phyloP scores from a whole-genome alignment of 805 yeast genomes.

The Phaffomyces opuntiae region DNA sequence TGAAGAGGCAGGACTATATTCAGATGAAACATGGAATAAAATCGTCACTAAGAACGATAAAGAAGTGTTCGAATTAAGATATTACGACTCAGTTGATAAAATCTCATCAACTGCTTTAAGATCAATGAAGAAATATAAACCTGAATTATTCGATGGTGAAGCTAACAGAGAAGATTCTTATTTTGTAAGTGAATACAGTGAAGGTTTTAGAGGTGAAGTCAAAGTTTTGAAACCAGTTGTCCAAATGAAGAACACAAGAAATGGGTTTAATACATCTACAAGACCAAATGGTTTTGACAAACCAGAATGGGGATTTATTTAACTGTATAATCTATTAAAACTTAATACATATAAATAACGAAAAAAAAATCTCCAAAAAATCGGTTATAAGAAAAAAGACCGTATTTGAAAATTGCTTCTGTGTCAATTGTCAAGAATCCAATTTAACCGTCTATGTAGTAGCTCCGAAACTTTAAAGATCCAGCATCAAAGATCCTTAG shows the following conservation, averaged over 20 bases:
- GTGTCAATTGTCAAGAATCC: too few relatives aligned
- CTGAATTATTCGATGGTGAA: slow-evolving; percentile 5
- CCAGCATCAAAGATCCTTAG: too few relatives aligned
- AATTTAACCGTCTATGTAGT: too few relatives aligned
- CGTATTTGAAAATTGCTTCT: too few relatives aligned
- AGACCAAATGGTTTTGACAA: slow-evolving; percentile 1
- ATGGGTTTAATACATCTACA: slow-evolving; percentile 3
- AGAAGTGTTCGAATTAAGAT: slow-evolving; percentile 2
- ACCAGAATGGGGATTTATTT: neutral
- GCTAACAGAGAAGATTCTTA: neutral
- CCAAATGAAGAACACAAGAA: slow-evolving; percentile 1
- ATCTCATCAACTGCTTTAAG: slow-evolving; percentile 5
- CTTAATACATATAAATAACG: too few relatives aligned
- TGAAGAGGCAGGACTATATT: slow-evolving; percentile 1
- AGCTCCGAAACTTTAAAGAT: too few relatives aligned
- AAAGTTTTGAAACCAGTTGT: slow-evolving; percentile 5
- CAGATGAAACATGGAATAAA: slow-evolving; percentile 3
- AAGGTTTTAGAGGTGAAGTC: slow-evolving; percentile 1
- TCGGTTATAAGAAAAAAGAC: too few relatives aligned
- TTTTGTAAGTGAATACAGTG: slow-evolving; percentile 3
- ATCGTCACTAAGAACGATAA: neutral
- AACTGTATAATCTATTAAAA: too few relatives aligned
- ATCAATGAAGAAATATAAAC: slow-evolving; percentile 4
- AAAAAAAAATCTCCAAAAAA: too few relatives aligned
- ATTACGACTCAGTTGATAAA: slow-evolving; percentile 6